phyloP scores from a whole-genome alignment of 1,284 basidiomycete genomes.

The Fomitopsis schrenkii region DNA sequence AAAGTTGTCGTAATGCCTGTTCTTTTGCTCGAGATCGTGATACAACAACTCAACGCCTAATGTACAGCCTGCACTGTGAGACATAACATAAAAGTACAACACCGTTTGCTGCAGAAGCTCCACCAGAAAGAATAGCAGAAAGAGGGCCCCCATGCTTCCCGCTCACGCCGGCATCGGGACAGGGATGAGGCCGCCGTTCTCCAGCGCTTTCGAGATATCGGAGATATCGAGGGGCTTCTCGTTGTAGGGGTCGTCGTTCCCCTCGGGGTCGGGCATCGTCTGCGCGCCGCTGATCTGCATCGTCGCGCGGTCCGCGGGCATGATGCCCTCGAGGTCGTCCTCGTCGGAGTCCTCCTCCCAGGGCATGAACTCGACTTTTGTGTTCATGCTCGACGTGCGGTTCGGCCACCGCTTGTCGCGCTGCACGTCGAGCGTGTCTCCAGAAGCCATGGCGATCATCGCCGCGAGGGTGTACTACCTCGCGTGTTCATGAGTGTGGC shows the following conservation, averaged over 20 bases:
- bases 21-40: too few relatives aligned
- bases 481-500: not conserved
- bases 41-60: too few relatives aligned
- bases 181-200: not conserved
- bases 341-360: slow-evolving; percentile 59
- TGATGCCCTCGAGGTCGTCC: slow-evolving; percentile 32
- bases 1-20: too few relatives aligned
- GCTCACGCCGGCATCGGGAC: not conserved
- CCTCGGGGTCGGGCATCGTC: not conserved
- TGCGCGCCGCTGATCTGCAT: slow-evolving; percentile 2
- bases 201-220: not conserved
- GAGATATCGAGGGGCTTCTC: not conserved
- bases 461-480: slow-evolving; percentile 64
- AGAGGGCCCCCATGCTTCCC: not conserved
- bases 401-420: slow-evolving; percentile 74
- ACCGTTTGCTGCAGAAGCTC: not conserved
- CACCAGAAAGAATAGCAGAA: not conserved
- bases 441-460: slow-evolving; percentile 62
- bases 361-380: slow-evolving; percentile 54
- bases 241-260: not conserved
- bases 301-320: slow-evolving; percentile 7
- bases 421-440: slow-evolving; percentile 66
- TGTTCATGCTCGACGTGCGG: slow-evolving; percentile 38
- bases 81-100: too few relatives aligned
- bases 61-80: too few relatives aligned